These are phyloP conservation scores for Ceratorhiza oryzae-sativae DNA, from an alignment of 1,284 basidiomycete species.

Conservation along the genomic window DNA sequence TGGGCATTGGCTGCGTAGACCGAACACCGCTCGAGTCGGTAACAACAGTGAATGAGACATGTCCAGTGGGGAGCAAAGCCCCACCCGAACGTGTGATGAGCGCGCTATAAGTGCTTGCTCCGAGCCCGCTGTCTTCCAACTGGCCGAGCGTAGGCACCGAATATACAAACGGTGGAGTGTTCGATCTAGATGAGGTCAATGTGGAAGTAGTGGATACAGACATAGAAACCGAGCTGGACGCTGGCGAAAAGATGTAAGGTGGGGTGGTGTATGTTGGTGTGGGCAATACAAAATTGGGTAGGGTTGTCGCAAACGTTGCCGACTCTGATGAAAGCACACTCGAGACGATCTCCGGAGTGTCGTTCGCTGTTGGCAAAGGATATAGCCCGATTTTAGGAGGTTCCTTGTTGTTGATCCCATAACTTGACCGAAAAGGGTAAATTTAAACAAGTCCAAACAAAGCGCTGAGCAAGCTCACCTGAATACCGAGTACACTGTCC, in stretches of 20 bases:
- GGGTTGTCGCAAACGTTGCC: constrained; percentile 68
- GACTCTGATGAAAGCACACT: constrained; percentile 68
- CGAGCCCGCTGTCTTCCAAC: not conserved
- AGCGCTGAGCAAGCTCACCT: constrained; percentile 63
- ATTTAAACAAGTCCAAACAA: not conserved
- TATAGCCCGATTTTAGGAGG: constrained; percentile 78
- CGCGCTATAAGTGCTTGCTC: constrained; percentile 30
- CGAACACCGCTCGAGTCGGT: constrained; percentile 17
- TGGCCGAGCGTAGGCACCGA: constrained; percentile 27
- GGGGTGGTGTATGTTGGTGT: constrained; percentile 72
- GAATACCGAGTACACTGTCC: constrained; percentile 83
- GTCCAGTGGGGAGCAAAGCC: constrained; percentile 19
- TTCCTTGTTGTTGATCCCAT: constrained; percentile 74
- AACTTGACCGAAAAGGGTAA: constrained; percentile 55
- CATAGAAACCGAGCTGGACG: constrained; percentile 52
- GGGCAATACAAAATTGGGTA: constrained; percentile 77
- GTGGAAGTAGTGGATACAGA: constrained; percentile 58
- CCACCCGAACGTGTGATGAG: constrained; percentile 19
- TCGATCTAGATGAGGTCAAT: constrained; percentile 51
- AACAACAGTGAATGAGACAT: constrained; percentile 8
- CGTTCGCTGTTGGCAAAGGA: constrained; percentile 57
- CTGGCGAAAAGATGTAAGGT: constrained; percentile 63
- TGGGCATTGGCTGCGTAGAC: constrained; percentile 23
- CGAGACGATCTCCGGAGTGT: constrained; percentile 56
- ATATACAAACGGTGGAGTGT: constrained; percentile 30